Percentiles rank a stretch among this genome's conserved stretches.
These are phyloP conservation scores for Pseudogymnoascus sp. DNA, from an alignment of 2,329 filamentous ascomycete genomes.

Conservation along the genomic window DNA sequence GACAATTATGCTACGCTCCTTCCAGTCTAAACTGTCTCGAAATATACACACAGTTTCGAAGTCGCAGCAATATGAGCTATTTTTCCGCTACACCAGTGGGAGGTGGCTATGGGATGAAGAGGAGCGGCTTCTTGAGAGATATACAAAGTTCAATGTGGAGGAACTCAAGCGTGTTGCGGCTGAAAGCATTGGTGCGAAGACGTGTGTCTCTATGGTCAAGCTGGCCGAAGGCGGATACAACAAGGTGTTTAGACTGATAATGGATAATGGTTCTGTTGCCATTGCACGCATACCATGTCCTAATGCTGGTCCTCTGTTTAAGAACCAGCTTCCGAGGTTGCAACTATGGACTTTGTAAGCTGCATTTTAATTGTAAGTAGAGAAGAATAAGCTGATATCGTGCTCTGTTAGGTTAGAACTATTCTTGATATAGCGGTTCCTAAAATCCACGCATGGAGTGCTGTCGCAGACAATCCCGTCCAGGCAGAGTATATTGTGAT, in stretches of 20 bases:
- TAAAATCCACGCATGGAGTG: slow-evolving; percentile 17
- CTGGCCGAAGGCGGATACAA: slow-evolving; percentile 31
- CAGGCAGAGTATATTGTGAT: slow-evolving; percentile 23
- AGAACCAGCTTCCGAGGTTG: slow-evolving; percentile 22
- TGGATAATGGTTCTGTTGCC: slow-evolving; percentile 23
- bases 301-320: slow-evolving; percentile 15
- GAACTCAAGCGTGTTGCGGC: slow-evolving; percentile 28
- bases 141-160: slow-evolving; percentile 28
- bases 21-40: slow-evolving; percentile 8
- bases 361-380: not conserved
- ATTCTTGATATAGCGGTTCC: slow-evolving; percentile 18
- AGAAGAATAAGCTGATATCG: not conserved
- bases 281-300: slow-evolving; percentile 21
- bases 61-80: slow-evolving; percentile 15
- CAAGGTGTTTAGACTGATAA: slow-evolving; percentile 29
- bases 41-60: slow-evolving; percentile 10
- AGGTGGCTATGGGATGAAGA: slow-evolving; percentile 31
- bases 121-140: slow-evolving; percentile 26
- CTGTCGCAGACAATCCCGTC: slow-evolving; percentile 20
- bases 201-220: slow-evolving; percentile 30
- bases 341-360: slow-evolving; percentile 22
- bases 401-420: slow-evolving; percentile 15
- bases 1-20: not conserved
- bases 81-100: slow-evolving; percentile 28
- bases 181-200: slow-evolving; percentile 22